Evolutionary conservation across 257 asterid species (phyloP), one percentile per base, ranked within the genome.

Genomic region (Knoxia roxburghii): DNA sequence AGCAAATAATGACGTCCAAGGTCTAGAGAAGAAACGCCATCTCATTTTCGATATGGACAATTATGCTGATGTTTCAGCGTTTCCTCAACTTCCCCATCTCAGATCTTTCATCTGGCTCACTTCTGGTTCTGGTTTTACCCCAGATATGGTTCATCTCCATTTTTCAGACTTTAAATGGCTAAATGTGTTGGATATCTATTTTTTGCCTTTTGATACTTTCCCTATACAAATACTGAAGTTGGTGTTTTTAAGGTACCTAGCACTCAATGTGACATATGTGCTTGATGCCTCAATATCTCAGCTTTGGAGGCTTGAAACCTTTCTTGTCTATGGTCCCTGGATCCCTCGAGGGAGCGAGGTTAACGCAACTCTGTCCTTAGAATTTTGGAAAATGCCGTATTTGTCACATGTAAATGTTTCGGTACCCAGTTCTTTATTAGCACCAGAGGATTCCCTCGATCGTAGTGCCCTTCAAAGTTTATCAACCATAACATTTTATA

Each of bases 181-280:
- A 1, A 78, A 80, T 57, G 74, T 78, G 21, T 53, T 78, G 60
- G 86, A 82, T 49, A 40, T 79, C 10, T 48, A 61, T 20, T 71
- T 56, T 64, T 68, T 39, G 37, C 49, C 53, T 13, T 78, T 78
- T 69, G 67, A 33, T 17, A 50, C 46, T 30, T 78, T 81, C 48
- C 86, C n/a, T n/a, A n/a, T n/a, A n/a, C n/a, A n/a, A n/a, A n/a
- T n/a, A n/a, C n/a, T n/a, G n/a, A n/a, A n/a, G n/a, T n/a, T n/a
- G n/a, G n/a, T n/a, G n/a, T n/a, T n/a, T n/a, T n/a, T n/a, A n/a
- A n/a, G n/a, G n/a, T n/a, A n/a, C n/a, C n/a, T n/a, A n/a, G n/a
- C n/a, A n/a, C n/a, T n/a, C n/a, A n/a, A n/a, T n/a, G n/a, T 70
- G 41, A 52, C 69, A 5, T 68, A 70, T 17, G 58, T 71, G 48